Percentiles rank a stretch among this genome's conserved stretches.
These are phyloP conservation scores for Aspergillus arachidicola DNA, from an alignment of 2,329 filamentous ascomycete genomes.

Conservation along the genomic window DNA sequence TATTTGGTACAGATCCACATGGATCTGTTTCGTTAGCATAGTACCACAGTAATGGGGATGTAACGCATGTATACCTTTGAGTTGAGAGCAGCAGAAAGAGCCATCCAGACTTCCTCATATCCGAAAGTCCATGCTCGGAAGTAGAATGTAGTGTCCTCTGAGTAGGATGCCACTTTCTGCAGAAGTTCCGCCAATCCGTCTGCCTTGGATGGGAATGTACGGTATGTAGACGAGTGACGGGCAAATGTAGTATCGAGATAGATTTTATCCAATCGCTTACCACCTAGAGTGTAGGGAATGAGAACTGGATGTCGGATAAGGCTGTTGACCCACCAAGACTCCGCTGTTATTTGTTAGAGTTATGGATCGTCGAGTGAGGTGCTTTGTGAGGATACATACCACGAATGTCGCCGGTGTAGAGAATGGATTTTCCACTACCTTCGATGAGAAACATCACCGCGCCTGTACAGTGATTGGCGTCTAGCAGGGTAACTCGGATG, in stretches of 20 bases:
- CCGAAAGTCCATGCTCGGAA: slow-evolving; percentile 89
- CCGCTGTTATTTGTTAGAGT: slow-evolving; percentile 48
- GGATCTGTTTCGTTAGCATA: slow-evolving; percentile 57
- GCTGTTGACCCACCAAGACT: slow-evolving; percentile 81
- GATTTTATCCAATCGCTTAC: slow-evolving; percentile 73
- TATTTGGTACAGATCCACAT: slow-evolving; percentile 81
- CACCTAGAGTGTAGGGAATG: slow-evolving; percentile 70
- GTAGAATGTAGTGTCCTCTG: slow-evolving; percentile 76
- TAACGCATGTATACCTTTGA: slow-evolving; percentile 54
- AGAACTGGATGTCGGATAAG: slow-evolving; percentile 72
- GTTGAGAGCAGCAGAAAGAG: slow-evolving; percentile 69
- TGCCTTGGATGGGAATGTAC: slow-evolving; percentile 65
- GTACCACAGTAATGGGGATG: background rate
- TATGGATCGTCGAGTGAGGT: background rate
- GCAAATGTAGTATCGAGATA: slow-evolving; percentile 89
- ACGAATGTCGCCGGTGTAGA: slow-evolving; percentile 89
- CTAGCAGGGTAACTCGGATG: slow-evolving; percentile 82
- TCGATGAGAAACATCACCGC: slow-evolving; percentile 93
- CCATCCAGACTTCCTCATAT: slow-evolving; percentile 90
- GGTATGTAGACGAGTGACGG: slow-evolving; percentile 51
- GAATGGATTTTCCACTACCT: slow-evolving; percentile 67
- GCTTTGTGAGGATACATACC: slow-evolving; percentile 37
- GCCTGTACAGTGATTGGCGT: slow-evolving; percentile 90
- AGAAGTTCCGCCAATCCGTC: slow-evolving; percentile 77
- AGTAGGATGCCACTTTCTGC: slow-evolving; percentile 67